Base-by-base conservation (phyloP, 2,329 filamentous ascomycete genomes). In the Diaporthe nobilis region DNA sequence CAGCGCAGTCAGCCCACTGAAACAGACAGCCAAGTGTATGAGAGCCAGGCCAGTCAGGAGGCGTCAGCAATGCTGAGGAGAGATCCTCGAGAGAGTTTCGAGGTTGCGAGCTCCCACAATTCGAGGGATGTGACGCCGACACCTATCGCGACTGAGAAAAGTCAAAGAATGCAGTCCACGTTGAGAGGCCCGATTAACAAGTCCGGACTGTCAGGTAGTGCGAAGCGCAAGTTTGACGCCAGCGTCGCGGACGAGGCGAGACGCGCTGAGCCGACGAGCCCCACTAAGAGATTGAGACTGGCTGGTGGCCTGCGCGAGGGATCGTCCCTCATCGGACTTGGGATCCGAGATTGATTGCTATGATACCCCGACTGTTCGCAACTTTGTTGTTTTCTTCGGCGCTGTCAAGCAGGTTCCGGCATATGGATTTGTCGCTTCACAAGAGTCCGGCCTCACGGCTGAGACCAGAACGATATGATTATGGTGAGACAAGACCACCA, bases 21-120 rank as follows among this genome's bases (percentile, higher is more conserved):
- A 74, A 85, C 85, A 20, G 88, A 94, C 55, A 90, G 94, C 77
- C 91, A 93, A 58, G 85, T 95, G 0, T 90, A 88, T 47, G 93
- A 93, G 80, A 95, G 93, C 75, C 94, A 94, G 80, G 94, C 95
- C 12, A 96, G 93, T 80, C 93, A 94, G 78, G 91, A 92, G 60
- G 95, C 95, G 2, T 92, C 93, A 2, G 92, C 92, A 78, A 92
- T 96, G 91, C 88, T 95, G 77, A 92, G 93, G 22, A 88, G 91
- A 51, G 88, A 91, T 70, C 84, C 88, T 1, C 85, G 87, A 13
- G 85, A 88, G 80, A 89, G 87, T 77, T 89, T 90, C 34, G 89
- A 90, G 57, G 84, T 88, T 4, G 86, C 85, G 0, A 84, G 83
- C 76, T 86, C 87, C 1, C 82, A 82, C 2, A 85, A 81, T 9